These are phyloP conservation scores for Hemisphaericaspora nanyangensis DNA, from an alignment of 805 yeast genomes.

Conservation along the genomic window DNA sequence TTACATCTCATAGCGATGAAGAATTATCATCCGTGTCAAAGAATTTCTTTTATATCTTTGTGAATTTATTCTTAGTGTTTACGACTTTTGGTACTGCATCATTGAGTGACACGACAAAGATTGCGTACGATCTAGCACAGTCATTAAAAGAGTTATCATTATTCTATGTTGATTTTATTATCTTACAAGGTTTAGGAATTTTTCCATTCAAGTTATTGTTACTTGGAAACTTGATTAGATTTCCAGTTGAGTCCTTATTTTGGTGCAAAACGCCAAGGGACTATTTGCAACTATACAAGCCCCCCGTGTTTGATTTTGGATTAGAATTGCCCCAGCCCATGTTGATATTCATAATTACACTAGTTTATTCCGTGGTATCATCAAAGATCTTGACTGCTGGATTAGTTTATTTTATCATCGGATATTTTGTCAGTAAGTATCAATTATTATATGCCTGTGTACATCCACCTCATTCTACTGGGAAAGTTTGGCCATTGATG, in stretches of 20 bases:
- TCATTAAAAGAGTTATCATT: constrained; percentile 75
- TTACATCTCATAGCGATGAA: constrained; percentile 87
- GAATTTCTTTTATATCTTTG: constrained; percentile 92
- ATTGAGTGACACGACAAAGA: constrained; percentile 81
- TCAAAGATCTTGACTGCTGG: constrained; percentile 86
- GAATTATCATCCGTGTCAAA: constrained; percentile 87
- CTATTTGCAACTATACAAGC: constrained; percentile 67
- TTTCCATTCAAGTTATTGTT: constrained; percentile 84
- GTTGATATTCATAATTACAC: constrained; percentile 75
- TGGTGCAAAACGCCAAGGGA: constrained; percentile 85
- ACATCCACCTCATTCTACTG: constrained; percentile 96
- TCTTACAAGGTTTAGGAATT: constrained; percentile 82
- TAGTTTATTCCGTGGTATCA: constrained; percentile 85
- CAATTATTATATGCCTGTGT: constrained; percentile 86
- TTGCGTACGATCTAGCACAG: constrained; percentile 82
- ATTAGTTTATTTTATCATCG: constrained; percentile 73
- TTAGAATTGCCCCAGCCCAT: constrained; percentile 89
- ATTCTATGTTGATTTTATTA: constrained; percentile 84
- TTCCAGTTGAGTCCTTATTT: constrained; percentile 51
- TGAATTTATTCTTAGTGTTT: constrained; percentile 88
- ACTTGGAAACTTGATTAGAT: constrained; percentile 71
- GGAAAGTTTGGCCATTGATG: constrained; percentile 91
- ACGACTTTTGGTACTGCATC: constrained; percentile 92
- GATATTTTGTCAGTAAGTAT: constrained; percentile 87
- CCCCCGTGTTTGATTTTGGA: constrained; percentile 92